Conservation (phyloP, 2,329 filamentous ascomycete species). For the Pseudogymnoascus sp. region DNA sequence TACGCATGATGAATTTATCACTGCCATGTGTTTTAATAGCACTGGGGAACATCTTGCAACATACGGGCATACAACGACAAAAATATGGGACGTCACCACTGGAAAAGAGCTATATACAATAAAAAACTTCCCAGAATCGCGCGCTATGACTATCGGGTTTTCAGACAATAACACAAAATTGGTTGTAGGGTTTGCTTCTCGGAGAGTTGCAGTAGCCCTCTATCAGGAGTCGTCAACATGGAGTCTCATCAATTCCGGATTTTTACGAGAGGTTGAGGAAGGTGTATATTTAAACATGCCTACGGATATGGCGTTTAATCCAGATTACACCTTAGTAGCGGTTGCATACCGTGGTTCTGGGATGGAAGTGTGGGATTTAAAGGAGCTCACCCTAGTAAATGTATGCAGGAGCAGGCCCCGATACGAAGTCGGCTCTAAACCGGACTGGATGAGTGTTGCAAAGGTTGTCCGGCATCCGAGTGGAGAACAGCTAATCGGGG, state of each 20-base stretch:
- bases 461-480: constrained; percentile 11
- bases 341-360: not conserved
- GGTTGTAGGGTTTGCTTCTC: not conserved
- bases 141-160: not conserved
- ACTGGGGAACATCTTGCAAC: not conserved
- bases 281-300: not conserved
- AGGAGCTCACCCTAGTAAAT: not conserved
- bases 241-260: not conserved
- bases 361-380: not conserved
- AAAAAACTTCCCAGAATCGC: not conserved
- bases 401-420: constrained; percentile 9
- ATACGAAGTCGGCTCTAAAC: not conserved
- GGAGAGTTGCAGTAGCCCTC: not conserved
- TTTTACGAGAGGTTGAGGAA: not conserved
- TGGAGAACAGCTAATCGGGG: constrained; percentile 10
- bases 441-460: constrained; percentile 7
- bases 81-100: not conserved
- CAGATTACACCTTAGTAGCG: not conserved
- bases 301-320: not conserved
- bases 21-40: not conserved
- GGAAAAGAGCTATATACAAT: not conserved
- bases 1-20: not conserved
- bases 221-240: not conserved
- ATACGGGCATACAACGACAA: not conserved
- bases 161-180: not conserved